Evolutionary conservation across 345 rosid species (phyloP), one percentile per base, ranked within the genome.

Genomic region (Populus davidiana): DNA sequence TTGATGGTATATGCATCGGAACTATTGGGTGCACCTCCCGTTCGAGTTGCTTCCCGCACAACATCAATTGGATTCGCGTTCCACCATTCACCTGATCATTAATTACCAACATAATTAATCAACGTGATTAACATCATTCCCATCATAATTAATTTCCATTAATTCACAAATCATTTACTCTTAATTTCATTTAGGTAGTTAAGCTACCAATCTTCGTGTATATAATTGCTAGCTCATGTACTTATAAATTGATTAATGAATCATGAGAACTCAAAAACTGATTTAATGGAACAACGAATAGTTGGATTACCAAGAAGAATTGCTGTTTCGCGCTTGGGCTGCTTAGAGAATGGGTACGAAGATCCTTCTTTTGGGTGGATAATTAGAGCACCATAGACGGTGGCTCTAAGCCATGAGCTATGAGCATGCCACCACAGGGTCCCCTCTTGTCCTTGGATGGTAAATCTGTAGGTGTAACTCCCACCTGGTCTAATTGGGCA

Each of bases 351-450:
- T 10, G 98, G 99, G 44, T 93, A 95, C 4, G 91, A 78, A 44
- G 89, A 75, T 6, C 91, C 95, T 72, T 79, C 80, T 71, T 73
- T 83, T 0, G 99, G 99, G 52, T 83, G 87, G 52, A 95, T 86
- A 44, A 93, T 84, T 18, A 95, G 76, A 71, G 93, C 99, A 14
- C 98, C 99, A 41, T 91, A 91, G 71, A 93, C 99, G 1, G 99
- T 93, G 64, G 99, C 97, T 82, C 99, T 81, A 38, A 95, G 97
- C 99, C 99, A 95, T 0, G 98, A 90, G 83, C 99, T 95, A 21
- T 95, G 99, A 64, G 98, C 98, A 69, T 95, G 99, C 99, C 99
- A 95, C 99, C 99, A 95, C 36, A 95, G 64, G 8, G 99, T 95
- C 13, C 99, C 99, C 80, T 87, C 94, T 80, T 95, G 98, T 3